Conservation (phyloP, 805 yeast species). For the Lachancea mirantina region DNA sequence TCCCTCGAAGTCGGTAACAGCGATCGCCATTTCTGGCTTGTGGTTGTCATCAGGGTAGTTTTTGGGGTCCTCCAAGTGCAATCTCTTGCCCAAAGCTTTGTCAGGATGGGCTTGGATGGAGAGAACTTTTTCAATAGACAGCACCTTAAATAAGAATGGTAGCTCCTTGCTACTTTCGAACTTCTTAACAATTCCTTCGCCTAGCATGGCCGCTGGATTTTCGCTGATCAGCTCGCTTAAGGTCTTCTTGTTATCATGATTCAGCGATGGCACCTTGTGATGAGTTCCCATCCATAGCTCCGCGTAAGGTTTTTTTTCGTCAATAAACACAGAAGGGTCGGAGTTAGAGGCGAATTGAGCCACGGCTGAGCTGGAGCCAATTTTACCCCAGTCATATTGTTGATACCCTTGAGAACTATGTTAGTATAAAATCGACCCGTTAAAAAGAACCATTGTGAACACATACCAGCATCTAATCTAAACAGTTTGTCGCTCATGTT, state of each 20-base stretch:
- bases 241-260: conserved; percentile 46
- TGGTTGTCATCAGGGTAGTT: conserved; percentile 97
- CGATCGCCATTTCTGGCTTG: conserved; percentile 99
- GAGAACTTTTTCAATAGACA: conserved; percentile 86
- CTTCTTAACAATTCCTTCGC: conserved; percentile 48
- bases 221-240: conserved; percentile 61
- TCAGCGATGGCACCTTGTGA: conserved; percentile 76
- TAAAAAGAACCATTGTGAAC: background rate
- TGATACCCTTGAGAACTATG: conserved; percentile 46
- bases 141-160: conserved; percentile 90
- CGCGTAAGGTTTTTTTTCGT: conserved; percentile 82
- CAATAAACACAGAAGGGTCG: conserved; percentile 53
- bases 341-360: conserved; percentile 78
- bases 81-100: conserved; percentile 66
- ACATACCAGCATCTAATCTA: conserved; percentile 37
- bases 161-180: conserved; percentile 66
- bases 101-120: conserved; percentile 98
- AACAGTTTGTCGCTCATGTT: conserved; percentile 32
- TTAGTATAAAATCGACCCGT: conserved; percentile 1
- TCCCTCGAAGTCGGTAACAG: conserved; percentile 92
- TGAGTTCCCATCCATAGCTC: conserved; percentile 99
- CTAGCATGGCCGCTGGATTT: conserved; percentile 54
- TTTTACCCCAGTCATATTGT: conserved; percentile 82
- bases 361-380: conserved; percentile 79
- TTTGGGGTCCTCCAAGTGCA: conserved; percentile 78